Evolutionary conservation across 768 basidiomycete species (phyloP).

Genomic region (Kwoniella sp.): DNA sequence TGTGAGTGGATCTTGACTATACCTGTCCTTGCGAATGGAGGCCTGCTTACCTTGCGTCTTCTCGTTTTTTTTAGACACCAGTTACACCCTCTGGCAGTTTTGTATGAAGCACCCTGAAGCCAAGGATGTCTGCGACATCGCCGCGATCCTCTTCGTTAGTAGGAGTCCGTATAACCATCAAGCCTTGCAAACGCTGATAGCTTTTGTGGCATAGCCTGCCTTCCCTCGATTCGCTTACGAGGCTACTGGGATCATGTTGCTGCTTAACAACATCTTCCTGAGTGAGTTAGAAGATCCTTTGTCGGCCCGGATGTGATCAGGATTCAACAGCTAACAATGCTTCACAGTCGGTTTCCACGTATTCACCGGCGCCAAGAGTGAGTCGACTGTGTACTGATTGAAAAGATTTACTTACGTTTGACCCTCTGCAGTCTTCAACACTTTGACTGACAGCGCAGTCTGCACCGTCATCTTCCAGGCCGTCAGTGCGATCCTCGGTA

Average conservation of each 20-base stretch:
- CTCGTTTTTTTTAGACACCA: constrained; percentile 58
- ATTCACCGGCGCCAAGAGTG: constrained; percentile 48
- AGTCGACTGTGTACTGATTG: constrained; percentile 1
- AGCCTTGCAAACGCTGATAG: not conserved
- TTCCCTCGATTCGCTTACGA: constrained; percentile 62
- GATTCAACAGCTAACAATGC: not conserved
- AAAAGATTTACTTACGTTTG: constrained; percentile 7
- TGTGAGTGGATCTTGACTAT: no score
- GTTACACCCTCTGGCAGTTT: constrained; percentile 61
- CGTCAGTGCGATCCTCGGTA: constrained; percentile 47
- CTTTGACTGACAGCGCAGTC: constrained; percentile 37
- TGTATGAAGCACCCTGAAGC: constrained; percentile 62
- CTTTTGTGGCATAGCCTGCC: constrained; percentile 51
- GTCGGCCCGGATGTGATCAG: not conserved
- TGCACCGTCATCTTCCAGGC: constrained; percentile 50
- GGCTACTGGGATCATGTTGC: constrained; percentile 61
- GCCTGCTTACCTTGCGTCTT: constrained; percentile 1
- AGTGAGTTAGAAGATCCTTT: constrained; percentile 22
- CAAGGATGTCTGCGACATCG: constrained; percentile 63
- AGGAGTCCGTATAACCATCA: no score
- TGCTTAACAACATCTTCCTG: constrained; percentile 63
- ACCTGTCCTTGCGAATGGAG: no score
- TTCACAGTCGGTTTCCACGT: constrained; percentile 44
- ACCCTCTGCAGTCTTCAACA: constrained; percentile 42
- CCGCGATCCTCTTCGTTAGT: constrained; percentile 56